These are phyloP conservation scores for Neocucurbitaria cava DNA, from an alignment of 2,329 filamentous ascomycete species.

Conservation along the genomic window DNA sequence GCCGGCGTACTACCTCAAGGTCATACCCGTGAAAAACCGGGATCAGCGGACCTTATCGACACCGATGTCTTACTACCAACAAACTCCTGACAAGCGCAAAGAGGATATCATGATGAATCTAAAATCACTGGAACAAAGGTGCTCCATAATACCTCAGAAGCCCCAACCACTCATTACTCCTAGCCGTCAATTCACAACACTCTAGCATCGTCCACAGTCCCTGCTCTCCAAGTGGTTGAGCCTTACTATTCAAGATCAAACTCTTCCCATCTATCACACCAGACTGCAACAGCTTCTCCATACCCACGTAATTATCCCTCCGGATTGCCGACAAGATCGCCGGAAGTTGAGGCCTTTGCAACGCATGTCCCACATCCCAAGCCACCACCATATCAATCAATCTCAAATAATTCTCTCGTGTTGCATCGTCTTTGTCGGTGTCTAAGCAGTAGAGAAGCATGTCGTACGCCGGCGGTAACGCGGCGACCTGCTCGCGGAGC, in stretches of 20 bases:
- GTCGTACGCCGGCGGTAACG: conserved; percentile 24
- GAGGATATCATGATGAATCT: not conserved
- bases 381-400: conserved; percentile 22
- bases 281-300: conserved; percentile 21
- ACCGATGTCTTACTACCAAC: no score
- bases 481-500: conserved; percentile 17
- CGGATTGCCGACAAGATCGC: conserved; percentile 24
- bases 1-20: not conserved
- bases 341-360: conserved; percentile 20
- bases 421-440: conserved; percentile 8
- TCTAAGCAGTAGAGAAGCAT: conserved; percentile 14
- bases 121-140: conserved; percentile 14
- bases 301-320: conserved; percentile 22
- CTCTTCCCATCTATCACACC: conserved; percentile 19
- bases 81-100: not conserved
- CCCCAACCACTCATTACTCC: conserved; percentile 26
- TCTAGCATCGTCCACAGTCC: conserved; percentile 25
- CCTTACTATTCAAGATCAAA: conserved; percentile 25
- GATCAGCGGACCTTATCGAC: not conserved
- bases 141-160: conserved; percentile 26
- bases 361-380: conserved; percentile 21
- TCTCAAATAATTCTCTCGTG: conserved; percentile 12
- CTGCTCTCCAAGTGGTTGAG: conserved; percentile 19
- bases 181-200: conserved; percentile 24
- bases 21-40: not conserved